Evolutionary conservation across 768 basidiomycete genomes (phyloP).

Genomic region (Cantharellus cinnabarinus): DNA sequence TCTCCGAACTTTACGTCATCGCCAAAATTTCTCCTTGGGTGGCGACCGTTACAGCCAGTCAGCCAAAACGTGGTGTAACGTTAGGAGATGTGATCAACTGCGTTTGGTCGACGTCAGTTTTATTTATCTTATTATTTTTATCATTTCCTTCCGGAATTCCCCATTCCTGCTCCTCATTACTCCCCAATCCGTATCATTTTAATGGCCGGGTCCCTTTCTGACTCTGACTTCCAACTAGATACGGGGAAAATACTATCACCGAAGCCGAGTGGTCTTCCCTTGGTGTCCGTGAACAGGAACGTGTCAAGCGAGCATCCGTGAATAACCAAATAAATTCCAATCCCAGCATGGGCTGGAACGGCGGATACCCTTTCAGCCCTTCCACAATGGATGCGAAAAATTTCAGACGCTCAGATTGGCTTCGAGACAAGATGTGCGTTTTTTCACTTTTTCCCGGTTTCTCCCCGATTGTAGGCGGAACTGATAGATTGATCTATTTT

Average conservation of each 20-base stretch:
- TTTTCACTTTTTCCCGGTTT: not conserved
- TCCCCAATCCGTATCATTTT: too few relatives aligned
- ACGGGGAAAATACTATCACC: constrained; percentile 45
- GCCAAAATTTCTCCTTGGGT: constrained; percentile 38
- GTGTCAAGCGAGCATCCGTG: constrained; percentile 41
- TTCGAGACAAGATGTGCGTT: constrained; percentile 34
- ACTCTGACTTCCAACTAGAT: constrained; percentile 23
- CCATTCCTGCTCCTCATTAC: too few relatives aligned
- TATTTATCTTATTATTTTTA: not conserved
- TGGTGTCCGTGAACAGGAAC: constrained; percentile 46
- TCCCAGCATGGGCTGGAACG: constrained; percentile 11
- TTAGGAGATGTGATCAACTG: constrained; percentile 49
- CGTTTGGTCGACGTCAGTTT: constrained; percentile 57
- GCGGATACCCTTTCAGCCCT: constrained; percentile 1
- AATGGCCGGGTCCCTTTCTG: too few relatives aligned
- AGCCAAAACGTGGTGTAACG: constrained; percentile 35
- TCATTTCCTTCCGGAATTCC: too few relatives aligned
- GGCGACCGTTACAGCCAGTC: constrained; percentile 46
- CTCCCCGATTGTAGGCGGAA: not conserved
- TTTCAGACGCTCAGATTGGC: constrained; percentile 37
- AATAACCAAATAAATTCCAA: constrained; percentile 16
- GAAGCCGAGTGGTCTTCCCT: constrained; percentile 43
- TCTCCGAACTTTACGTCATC: constrained; percentile 8
- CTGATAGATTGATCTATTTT: not conserved
- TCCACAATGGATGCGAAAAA: constrained; percentile 1